These are phyloP conservation scores for Salvia sclarea DNA, from an alignment of 305 asterid genomes.

Conservation along the genomic window DNA sequence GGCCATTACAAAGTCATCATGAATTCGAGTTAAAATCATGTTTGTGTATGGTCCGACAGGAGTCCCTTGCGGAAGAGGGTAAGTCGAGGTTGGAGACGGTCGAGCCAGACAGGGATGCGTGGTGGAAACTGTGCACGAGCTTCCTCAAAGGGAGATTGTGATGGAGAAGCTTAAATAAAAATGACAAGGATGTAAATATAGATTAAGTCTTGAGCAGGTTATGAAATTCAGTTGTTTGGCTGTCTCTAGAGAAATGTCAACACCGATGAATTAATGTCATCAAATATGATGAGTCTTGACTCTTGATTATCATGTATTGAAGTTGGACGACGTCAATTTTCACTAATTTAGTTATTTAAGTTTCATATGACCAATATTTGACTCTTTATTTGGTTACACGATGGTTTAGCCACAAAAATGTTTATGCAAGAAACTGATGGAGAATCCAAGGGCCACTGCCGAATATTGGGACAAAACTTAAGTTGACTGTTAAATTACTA, in stretches of 20 bases:
- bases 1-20: neutral
- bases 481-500: neutral
- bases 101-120: constrained; percentile 65
- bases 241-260: neutral
- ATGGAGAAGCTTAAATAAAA: constrained; percentile 11
- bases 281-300: neutral
- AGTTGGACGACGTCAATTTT: neutral
- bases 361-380: neutral
- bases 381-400: neutral
- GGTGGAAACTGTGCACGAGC: constrained; percentile 68
- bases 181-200: constrained; percentile 23
- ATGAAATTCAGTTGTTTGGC: neutral
- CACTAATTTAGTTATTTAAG: neutral
- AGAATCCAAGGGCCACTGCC: constrained; percentile 4
- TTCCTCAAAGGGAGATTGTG: constrained; percentile 75
- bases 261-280: neutral
- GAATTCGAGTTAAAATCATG: neutral
- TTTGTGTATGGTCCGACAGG: constrained; percentile 36
- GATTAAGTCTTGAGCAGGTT: constrained; percentile 17
- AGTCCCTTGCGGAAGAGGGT: constrained; percentile 49
- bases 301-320: neutral
- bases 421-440: constrained; percentile 5
- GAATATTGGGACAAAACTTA: neutral
- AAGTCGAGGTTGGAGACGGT: constrained; percentile 46
- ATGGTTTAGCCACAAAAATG: neutral